These are phyloP conservation scores for Exophiala phaeomuriformis DNA, from an alignment of 2,329 filamentous ascomycete genomes.

Conservation along the genomic window DNA sequence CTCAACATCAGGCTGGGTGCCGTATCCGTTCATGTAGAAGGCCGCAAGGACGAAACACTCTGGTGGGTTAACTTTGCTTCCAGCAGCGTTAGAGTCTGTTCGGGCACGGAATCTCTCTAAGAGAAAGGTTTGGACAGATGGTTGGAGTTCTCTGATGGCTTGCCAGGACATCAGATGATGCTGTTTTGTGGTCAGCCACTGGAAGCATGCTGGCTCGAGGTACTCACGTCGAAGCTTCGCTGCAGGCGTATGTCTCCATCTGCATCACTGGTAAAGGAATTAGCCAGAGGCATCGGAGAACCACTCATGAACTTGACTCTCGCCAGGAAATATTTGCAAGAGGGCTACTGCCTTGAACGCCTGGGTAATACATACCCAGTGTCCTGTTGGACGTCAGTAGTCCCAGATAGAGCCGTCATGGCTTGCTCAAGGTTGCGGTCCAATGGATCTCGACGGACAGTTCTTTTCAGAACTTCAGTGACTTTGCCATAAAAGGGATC, in stretches of 20 bases:
- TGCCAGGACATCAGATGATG: slow-evolving; percentile 1
- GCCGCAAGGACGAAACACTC: background rate
- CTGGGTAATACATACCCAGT: background rate
- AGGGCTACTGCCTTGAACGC: too few relatives aligned
- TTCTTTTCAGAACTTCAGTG: background rate
- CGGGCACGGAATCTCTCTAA: background rate
- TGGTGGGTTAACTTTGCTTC: background rate
- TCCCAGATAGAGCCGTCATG: background rate
- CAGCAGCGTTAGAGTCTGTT: background rate
- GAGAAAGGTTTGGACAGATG: background rate
- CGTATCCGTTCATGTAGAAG: slow-evolving; percentile 2
- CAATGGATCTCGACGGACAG: background rate
- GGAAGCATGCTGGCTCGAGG: background rate
- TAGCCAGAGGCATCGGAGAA: background rate
- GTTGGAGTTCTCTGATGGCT: background rate
- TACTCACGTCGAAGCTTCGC: background rate
- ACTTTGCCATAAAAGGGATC: slow-evolving; percentile 3
- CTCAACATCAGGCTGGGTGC: background rate
- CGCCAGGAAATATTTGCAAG: too few relatives aligned
- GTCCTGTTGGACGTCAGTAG: background rate
- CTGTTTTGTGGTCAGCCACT: background rate
- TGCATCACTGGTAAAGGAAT: background rate
- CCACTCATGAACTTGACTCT: too few relatives aligned
- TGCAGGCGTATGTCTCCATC: background rate
- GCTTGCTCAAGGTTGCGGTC: background rate